Percentiles rank a stretch among this genome's conserved stretches.
These are phyloP conservation scores for Cyclospora cayetanensis DNA, from an alignment of 169 alveolate genomes.

Conservation along the genomic window DNA sequence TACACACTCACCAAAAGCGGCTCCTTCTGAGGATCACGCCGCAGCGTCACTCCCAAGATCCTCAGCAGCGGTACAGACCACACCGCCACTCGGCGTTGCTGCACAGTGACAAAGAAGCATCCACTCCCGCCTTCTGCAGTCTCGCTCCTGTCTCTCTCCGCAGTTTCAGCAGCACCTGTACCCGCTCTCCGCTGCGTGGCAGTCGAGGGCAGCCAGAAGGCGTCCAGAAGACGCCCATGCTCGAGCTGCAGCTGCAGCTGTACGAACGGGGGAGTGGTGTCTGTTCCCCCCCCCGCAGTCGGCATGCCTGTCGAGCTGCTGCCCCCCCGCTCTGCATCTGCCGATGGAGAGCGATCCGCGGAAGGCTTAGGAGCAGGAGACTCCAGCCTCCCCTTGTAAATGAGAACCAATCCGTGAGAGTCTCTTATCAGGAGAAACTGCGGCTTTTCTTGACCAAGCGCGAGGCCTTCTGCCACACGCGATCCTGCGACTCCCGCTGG, in stretches of 20 bases:
- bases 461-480: neutral
- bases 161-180: neutral
- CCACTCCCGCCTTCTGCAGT: conserved; percentile 31
- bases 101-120: conserved; percentile 21
- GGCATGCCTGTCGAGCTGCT: neutral
- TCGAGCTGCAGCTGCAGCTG: conserved; percentile 31
- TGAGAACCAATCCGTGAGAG: neutral
- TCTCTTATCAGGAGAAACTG: neutral
- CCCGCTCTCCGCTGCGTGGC: neutral
- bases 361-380: neutral
- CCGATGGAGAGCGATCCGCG: neutral
- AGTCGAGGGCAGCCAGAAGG: conserved; percentile 29
- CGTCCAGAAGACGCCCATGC: conserved; percentile 21
- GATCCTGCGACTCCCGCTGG: neutral
- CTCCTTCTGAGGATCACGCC: neutral
- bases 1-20: neutral
- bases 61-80: conserved; percentile 22
- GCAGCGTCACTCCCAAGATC: neutral
- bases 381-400: conserved; percentile 5
- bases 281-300: neutral
- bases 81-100: neutral
- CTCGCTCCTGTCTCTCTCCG: neutral
- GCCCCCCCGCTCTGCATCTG: conserved; percentile 16
- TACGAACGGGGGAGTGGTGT: neutral
- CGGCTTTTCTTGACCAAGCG: conserved; percentile 21